Evolutionary conservation across 768 basidiomycete species (phyloP), one percentile per base, ranked within the genome.

Genomic region (Podaxis carcinomalis): DNA sequence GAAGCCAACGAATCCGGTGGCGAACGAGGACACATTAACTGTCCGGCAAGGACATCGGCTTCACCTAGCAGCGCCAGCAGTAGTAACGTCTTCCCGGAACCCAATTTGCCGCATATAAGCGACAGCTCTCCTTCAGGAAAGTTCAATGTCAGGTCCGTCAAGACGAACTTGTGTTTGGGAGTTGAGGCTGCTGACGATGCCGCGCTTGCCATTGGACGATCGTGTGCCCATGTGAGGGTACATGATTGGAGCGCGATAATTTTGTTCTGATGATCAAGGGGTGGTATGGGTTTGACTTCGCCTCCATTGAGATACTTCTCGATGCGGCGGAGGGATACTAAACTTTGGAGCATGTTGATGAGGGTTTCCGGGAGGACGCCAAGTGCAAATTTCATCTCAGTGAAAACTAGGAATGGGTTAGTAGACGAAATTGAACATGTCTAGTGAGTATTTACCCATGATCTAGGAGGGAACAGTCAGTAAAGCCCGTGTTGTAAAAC

Each of bases 291-390:
- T 1, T 80, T 70, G 14, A 97, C 86, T 73, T 98, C 95, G 1
- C 83, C 81, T 7, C 83, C 80, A 51, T 83, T 75, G 25, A 97
- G 82, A 72, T 95, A 97, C 67, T 92, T 94, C 70, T 95, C 93
- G 62, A 97, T 95, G 54, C 95, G 91, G 16, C 90, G 86, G 53
- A 95, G 77, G 10, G 93, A 95, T 14, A 97, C 92, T 50, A 91
- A 79, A 57, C 86, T 84, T 76, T 97, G 94, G 5, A 96, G 78
- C 76, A 92, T 81, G 67, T 93, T 92, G 72, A 97, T 93, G 68
- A 95, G 87, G 0, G 92, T 93, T 71, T 95, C 93, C 0, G 95
- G 95, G 4, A 97, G 81, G 0, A 89, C 90, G 66, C 89, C 93
- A 57, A 96, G 80, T 4, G 90, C 92, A 65, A 88, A 95, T 68